Base-by-base conservation (phyloP, 2,329 filamentous ascomycete genomes). In the Epichloe hybrida region DNA sequence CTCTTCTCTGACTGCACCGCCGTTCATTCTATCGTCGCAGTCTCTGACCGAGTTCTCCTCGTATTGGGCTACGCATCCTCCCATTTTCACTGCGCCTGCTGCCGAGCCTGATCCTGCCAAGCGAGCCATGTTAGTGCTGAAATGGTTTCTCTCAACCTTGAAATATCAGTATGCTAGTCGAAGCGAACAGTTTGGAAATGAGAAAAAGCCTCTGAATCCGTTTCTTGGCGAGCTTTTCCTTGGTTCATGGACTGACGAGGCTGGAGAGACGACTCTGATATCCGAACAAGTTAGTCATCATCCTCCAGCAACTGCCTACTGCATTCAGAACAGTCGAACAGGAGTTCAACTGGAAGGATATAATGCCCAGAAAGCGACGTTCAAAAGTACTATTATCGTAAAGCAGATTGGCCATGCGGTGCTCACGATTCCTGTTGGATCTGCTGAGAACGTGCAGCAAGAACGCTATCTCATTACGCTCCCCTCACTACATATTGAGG, bases 151-250 rank as follows among this genome's bases (percentile, higher is more conserved):
- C 50, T 90, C 83, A 62, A 95, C 90, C 3, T 75, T 97, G 49
- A 95, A 93, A 72, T 88, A 94, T 68, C 88, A 95, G 65, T 82
- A 83, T 61, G 79, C 79, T 52, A 80, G 74, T 61, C 76, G 78
- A 53, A 94, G 87, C 64, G 90, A 96, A 59, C 72, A 81, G 59
- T 82, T 76, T 56, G 89, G 88, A 47, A 93, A 88, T 62, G 91
- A 96, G 75, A 97, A 97, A 81, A 98, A 97, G 74, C 91, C 91
- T 2, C 72, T 98, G 53, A 97, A 98, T 64, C 93, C 93, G 0
- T 97, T 98, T 70, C 71, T 98, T 37, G 91, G 91, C 51, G 91
- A 98, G 72, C 77, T 97, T 36, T 97, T 96, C 70, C 69, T 97
- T 31, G 93, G 91, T 23, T 85, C 83, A 61, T 98, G 93, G 93